Percentiles rank a stretch among this genome's conserved stretches.
phyloP scores from a whole-genome alignment of 2,329 filamentous ascomycete genomes.

The Hansfordia pulvinata region DNA sequence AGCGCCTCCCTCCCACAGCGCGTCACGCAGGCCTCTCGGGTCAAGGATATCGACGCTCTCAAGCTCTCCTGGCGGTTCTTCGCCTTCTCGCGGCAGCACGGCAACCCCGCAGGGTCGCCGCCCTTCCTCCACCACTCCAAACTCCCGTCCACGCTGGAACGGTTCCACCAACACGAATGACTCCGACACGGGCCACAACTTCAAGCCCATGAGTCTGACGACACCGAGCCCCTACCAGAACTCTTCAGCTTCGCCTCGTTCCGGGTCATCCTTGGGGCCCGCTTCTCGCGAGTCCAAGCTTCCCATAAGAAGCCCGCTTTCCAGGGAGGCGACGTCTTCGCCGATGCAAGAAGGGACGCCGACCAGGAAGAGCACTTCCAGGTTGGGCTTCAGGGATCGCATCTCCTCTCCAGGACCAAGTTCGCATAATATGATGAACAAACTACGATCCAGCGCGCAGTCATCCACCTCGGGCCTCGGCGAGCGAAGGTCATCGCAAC shows the following conservation, averaged over 20 bases:
- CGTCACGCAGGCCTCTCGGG: conserved; percentile 24
- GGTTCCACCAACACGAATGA: conserved; percentile 48
- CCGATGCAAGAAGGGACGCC: conserved; percentile 31
- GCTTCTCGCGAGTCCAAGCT: conserved; percentile 29
- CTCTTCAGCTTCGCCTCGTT: conserved; percentile 24
- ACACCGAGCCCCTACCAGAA: conserved; percentile 43
- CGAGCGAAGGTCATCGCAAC: conserved; percentile 40
- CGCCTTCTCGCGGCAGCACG: conserved; percentile 26
- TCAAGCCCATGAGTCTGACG: conserved; percentile 46
- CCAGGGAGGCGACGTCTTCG: conserved; percentile 31
- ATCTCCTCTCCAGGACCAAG: conserved; percentile 34
- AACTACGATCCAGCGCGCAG: conserved; percentile 28
- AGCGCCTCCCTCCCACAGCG: conserved; percentile 22
- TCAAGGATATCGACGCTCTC: conserved; percentile 32
- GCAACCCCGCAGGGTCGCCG: conserved; percentile 33
- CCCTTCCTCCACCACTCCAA: conserved; percentile 26
- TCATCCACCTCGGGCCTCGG: conserved; percentile 27
- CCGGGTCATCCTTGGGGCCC: conserved; percentile 27
- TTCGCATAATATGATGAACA: conserved; percentile 28
- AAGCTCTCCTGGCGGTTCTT: conserved; percentile 14
- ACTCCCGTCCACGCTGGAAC: conserved; percentile 62
- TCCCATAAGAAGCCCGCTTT: conserved; percentile 34
- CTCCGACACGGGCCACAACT: conserved; percentile 54
- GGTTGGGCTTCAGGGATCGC: conserved; percentile 40
- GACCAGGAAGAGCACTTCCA: conserved; percentile 25